phyloP scores from a whole-genome alignment of 345 rosid genomes.

The Anacardium occidentale region DNA sequence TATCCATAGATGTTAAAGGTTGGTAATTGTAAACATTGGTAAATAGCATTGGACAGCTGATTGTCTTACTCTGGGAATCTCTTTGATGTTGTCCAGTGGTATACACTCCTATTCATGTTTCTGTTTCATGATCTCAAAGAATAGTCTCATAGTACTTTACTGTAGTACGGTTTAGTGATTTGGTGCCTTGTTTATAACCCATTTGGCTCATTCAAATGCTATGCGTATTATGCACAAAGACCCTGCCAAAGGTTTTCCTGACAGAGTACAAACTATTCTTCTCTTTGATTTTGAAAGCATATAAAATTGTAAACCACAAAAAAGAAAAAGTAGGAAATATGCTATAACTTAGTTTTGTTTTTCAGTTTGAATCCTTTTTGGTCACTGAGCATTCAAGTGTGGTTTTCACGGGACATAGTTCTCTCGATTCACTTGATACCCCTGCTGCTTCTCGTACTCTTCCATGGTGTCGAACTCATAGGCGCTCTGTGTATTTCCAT shows the following conservation, averaged over 20 bases:
- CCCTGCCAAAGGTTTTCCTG: neutral
- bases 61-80: too few relatives aligned
- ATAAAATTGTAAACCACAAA: neutral
- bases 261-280: neutral
- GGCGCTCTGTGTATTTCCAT: slow-evolving; percentile 26
- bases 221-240: neutral
- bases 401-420: slow-evolving; percentile 42
- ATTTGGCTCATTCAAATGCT: neutral
- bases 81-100: neutral
- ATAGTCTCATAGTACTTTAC: neutral
- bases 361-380: neutral
- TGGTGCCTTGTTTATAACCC: neutral
- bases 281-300: slow-evolving; percentile 5
- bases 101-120: neutral
- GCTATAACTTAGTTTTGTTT: slow-evolving; percentile 12
- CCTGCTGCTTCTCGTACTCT: slow-evolving; percentile 43
- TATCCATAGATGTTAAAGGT: too few relatives aligned
- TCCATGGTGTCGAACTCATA: slow-evolving; percentile 60
- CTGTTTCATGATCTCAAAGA: neutral
- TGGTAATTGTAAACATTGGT: too few relatives aligned
- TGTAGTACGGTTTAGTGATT: too few relatives aligned
- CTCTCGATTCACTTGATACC: slow-evolving; percentile 25
- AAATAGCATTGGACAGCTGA: too few relatives aligned
- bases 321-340: neutral
- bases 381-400: neutral